A percentile compares a stretch with the other conserved stretches of the same genome.
These are phyloP conservation scores for Phytopythium mirpurense DNA, from an alignment of 352 stramenopile species.

Conservation along the genomic window DNA sequence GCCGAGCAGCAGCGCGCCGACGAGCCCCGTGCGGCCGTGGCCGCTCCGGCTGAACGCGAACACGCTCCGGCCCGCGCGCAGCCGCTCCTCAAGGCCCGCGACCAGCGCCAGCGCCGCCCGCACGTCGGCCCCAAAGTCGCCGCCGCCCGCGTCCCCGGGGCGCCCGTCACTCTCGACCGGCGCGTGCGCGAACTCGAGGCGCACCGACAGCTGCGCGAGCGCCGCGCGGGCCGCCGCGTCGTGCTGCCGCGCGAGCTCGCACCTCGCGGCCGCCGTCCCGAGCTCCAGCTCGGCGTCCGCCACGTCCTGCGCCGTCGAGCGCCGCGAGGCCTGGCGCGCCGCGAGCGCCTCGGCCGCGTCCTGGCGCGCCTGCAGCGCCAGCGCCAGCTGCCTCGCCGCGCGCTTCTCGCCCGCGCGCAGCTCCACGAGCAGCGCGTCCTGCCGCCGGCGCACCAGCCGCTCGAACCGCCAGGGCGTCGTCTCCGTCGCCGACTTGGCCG, in stretches of 20 bases:
- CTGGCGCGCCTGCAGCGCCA: conserved; percentile 24
- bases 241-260: conserved; percentile 44
- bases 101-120: background rate
- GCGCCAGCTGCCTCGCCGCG: conserved; percentile 33
- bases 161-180: conserved; percentile 44
- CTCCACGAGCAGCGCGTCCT: conserved; percentile 33
- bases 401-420: conserved; percentile 30
- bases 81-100: conserved; percentile 28
- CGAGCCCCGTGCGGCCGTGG: conserved; percentile 64
- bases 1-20: conserved; percentile 60
- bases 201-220: conserved; percentile 28
- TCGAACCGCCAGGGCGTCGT: conserved; percentile 41
- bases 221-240: conserved; percentile 26
- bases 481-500: background rate
- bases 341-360: conserved; percentile 9
- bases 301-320: conserved; percentile 5
- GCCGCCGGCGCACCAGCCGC: conserved; percentile 39
- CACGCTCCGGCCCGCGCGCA: conserved; percentile 50
- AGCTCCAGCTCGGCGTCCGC: conserved; percentile 14
- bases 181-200: conserved; percentile 47
- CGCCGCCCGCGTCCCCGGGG: background rate
- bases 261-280: conserved; percentile 10
- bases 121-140: background rate
- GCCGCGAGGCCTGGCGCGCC: conserved; percentile 1
- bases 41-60: conserved; percentile 73